Evolutionary conservation across 78 protist genomes (phyloP).

Genomic region (Anaeramoeba ignava): DNA sequence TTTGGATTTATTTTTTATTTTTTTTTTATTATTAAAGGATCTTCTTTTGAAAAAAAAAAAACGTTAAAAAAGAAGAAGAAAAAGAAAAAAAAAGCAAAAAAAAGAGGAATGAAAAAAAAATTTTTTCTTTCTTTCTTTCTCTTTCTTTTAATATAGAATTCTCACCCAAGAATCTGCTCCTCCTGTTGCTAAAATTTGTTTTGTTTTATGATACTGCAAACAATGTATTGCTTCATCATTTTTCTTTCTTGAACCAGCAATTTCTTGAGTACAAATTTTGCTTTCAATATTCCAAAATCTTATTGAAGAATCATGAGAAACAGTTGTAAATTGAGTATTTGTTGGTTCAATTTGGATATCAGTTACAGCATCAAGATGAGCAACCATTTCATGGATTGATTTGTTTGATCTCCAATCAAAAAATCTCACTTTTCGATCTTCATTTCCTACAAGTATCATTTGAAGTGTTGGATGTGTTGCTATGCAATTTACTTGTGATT

Average conservation of each 20-base stretch:
- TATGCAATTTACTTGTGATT: neutral
- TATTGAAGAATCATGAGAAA: constrained; percentile 42
- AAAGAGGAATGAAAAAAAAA: neutral
- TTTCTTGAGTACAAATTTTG: constrained; percentile 32
- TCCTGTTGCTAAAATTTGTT: constrained; percentile 38
- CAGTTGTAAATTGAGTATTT: constrained; percentile 29
- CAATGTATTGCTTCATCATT: constrained; percentile 35
- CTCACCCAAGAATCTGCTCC: constrained; percentile 39
- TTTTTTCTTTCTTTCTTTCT: no score
- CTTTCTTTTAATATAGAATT: neutral
- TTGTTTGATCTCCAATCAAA: neutral
- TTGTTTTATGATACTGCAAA: constrained; percentile 37
- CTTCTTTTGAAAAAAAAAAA: neutral
- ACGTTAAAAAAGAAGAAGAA: neutral
- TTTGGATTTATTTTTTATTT: no score
- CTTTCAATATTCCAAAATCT: constrained; percentile 48
- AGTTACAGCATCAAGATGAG: constrained; percentile 39
- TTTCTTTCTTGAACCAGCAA: constrained; percentile 27
- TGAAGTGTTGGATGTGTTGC: constrained; percentile 24
- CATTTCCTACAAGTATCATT: constrained; percentile 11
- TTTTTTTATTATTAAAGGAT: no score
- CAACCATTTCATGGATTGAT: constrained; percentile 41
- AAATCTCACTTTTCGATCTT: constrained; percentile 5
- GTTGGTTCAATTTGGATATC: constrained; percentile 33
- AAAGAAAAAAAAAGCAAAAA: neutral